phyloP scores from a whole-genome alignment of 768 basidiomycete species.

The Calocybe cyanea region DNA sequence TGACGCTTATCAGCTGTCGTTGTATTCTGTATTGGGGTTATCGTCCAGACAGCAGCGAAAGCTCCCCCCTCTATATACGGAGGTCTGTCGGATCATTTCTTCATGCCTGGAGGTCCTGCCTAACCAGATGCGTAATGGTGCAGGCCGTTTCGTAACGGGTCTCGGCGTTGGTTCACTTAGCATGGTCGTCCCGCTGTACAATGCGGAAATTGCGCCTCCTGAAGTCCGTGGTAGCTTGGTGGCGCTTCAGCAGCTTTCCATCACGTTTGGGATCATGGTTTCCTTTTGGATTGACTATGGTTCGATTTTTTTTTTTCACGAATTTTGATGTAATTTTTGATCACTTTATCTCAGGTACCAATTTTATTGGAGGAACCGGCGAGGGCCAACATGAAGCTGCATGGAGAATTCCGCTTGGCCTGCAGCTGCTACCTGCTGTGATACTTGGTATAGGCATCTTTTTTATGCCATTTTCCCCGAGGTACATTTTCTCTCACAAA shows the following conservation, averaged over 20 bases:
- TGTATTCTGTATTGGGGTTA: constrained; percentile 67
- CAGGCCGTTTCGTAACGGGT: constrained; percentile 73
- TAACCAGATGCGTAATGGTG: constrained; percentile 16
- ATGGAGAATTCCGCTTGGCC: constrained; percentile 71
- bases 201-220: constrained; percentile 67
- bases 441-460: constrained; percentile 67
- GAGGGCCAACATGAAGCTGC: constrained; percentile 58
- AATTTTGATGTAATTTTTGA: constrained; percentile 20
- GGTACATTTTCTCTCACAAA: constrained; percentile 30
- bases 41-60: constrained; percentile 63
- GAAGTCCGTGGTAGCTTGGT: constrained; percentile 81
- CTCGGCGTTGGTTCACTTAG: constrained; percentile 77
- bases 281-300: constrained; percentile 54
- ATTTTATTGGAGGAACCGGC: constrained; percentile 68
- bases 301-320: constrained; percentile 12
- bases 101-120: background rate
- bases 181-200: constrained; percentile 83
- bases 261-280: constrained; percentile 77
- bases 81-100: constrained; percentile 26
- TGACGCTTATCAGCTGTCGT: constrained; percentile 42
- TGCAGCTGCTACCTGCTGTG: constrained; percentile 73
- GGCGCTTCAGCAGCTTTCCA: constrained; percentile 78
- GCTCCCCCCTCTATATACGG: constrained; percentile 63
- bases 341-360: constrained; percentile 52
- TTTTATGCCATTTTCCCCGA: constrained; percentile 79